A percentile compares a stretch with the other conserved stretches of the same genome.
Evolutionary conservation across 192 early-diverging fungal genomes (phyloP).

Genomic region (Coemansia sp.): DNA sequence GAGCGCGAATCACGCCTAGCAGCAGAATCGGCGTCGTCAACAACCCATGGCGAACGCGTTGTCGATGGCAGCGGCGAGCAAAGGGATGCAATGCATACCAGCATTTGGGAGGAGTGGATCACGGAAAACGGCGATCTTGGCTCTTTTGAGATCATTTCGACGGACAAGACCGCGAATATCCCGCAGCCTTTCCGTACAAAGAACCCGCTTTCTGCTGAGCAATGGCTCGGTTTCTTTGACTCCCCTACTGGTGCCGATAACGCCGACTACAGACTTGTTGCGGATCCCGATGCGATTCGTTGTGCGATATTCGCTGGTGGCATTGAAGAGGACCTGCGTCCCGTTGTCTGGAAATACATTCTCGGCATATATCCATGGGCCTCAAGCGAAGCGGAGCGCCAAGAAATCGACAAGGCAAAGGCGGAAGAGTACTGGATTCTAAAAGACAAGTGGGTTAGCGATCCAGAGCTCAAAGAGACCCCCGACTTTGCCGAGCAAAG

Average conservation of each 20-base stretch:
- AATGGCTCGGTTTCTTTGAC: slow-evolving; percentile 75
- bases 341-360: slow-evolving; percentile 89
- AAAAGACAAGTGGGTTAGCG: slow-evolving; percentile 66
- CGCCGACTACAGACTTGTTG: slow-evolving; percentile 44
- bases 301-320: slow-evolving; percentile 72
- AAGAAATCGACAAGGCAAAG: slow-evolving; percentile 55
- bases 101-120: slow-evolving; percentile 56
- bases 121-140: slow-evolving; percentile 46
- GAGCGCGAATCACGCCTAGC: slow-evolving; percentile 38
- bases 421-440: slow-evolving; percentile 65
- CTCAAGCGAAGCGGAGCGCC: slow-evolving; percentile 71
- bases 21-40: background rate
- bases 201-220: slow-evolving; percentile 60
- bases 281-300: slow-evolving; percentile 55
- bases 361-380: slow-evolving; percentile 82
- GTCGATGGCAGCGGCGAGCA: background rate
- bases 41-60: background rate
- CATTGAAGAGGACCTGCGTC: slow-evolving; percentile 74
- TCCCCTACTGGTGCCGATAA: slow-evolving; percentile 18
- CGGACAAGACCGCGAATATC: slow-evolving; percentile 28
- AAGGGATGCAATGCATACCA: slow-evolving; percentile 16
- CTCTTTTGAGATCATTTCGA: slow-evolving; percentile 47
- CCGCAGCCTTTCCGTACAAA: slow-evolving; percentile 50
- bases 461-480: slow-evolving; percentile 56
- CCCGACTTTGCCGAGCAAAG: slow-evolving; percentile 72